Base-by-base conservation (phyloP, 2,329 filamentous ascomycete genomes). In the Colletotrichum euphorbiae region DNA sequence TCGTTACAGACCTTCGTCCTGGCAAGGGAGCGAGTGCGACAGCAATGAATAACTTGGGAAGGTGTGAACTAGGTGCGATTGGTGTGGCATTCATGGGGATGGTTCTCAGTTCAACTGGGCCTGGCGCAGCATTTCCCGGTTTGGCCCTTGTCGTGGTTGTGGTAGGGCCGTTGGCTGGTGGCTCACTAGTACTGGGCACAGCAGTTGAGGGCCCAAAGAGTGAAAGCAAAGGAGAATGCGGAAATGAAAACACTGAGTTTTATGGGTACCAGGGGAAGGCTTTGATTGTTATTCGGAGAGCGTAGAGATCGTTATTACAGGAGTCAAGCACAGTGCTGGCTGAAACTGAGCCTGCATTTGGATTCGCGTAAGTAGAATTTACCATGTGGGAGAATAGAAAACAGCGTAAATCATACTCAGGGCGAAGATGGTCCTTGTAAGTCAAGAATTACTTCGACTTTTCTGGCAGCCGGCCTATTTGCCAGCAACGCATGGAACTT, bases 1-100 rank as follows among this genome's bases (percentile, higher is more conserved):
- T 79, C 17, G 71, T 79, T 19, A 71, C 76, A 11, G 78, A 79
- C 38, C 64, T 76, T 4, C 79, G 75, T 48, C 77, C 76, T 0
- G 74, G 74, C 1, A 70, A 71, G 21, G 73, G 74, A 2, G 76
- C 78, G 2, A 74, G 76, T 19, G 73, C 71, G 19, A 79, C 77
- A 0, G 77, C 78, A 1, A 71, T 77, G 31, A 79, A 79, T 57
- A 79, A 79, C 67, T 62, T 79, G 1, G 68, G 68, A 11, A 28
- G 61, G 19, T 68, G 65, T 24, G 65, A 45, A 1, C 33, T 68
- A 5, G 61, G 54, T 4, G 65, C 65, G 2, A 42, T 68, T 6
- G 65, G 61, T 13, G 54, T 65, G 6, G 65, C 54, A 6, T 21
- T 60, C 7, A 28, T 55, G 6, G 65, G 65, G 21, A 48, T 6